Evolutionary conservation across 805 yeast species (phyloP).

Genomic region (Yamadazyma phyllophila): DNA sequence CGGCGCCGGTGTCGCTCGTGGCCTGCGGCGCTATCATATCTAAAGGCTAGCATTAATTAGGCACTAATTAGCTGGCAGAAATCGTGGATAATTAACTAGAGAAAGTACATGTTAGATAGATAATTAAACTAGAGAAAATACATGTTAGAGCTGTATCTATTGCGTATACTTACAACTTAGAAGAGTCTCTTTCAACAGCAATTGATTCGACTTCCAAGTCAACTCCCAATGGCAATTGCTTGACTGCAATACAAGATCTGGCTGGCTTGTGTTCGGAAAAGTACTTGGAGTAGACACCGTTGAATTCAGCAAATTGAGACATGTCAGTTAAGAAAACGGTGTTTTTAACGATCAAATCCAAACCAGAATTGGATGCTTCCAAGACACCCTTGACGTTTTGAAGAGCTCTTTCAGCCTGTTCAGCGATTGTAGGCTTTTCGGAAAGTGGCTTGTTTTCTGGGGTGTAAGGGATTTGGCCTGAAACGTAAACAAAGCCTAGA

Average conservation of each 20-base stretch:
- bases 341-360: constrained; percentile 82
- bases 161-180: constrained; percentile 26
- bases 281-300: constrained; percentile 77
- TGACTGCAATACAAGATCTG: constrained; percentile 96
- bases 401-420: constrained; percentile 73
- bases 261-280: constrained; percentile 86
- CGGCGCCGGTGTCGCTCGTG: too few relatives aligned
- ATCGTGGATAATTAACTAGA: too few relatives aligned
- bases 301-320: constrained; percentile 77
- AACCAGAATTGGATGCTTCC: constrained; percentile 79
- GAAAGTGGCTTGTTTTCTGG: constrained; percentile 76
- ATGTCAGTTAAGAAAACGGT: constrained; percentile 91
- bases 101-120: too few relatives aligned
- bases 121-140: too few relatives aligned
- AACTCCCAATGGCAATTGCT: constrained; percentile 83
- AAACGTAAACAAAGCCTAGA: constrained; percentile 76
- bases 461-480: constrained; percentile 94
- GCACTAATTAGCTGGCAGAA: too few relatives aligned
- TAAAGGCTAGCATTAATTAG: too few relatives aligned
- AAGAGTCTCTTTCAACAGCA: constrained; percentile 60
- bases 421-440: constrained; percentile 63
- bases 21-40: too few relatives aligned
- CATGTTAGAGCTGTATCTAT: too few relatives aligned
- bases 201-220: constrained; percentile 89
- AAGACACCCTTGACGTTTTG: constrained; percentile 69